These are phyloP conservation scores for Acidiella bohemica DNA, from an alignment of 495 filamentous ascomycete species.

Conservation along the genomic window DNA sequence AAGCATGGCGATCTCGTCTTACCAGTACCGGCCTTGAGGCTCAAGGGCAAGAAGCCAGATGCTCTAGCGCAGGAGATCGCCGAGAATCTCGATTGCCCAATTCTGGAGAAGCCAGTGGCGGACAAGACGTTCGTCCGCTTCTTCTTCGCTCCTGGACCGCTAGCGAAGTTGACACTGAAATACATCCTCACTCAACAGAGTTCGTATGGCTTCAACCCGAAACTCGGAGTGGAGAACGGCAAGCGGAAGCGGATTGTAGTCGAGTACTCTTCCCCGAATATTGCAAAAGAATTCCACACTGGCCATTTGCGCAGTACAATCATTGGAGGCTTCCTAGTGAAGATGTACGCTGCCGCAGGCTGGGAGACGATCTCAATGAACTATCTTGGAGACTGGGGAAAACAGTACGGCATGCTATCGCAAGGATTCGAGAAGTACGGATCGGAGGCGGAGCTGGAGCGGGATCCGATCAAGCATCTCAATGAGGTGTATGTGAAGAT, in stretches of 20 bases:
- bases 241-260: slow-evolving; percentile 34
- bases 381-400: slow-evolving; percentile 68
- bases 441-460: slow-evolving; percentile 43
- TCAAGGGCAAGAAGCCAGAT: slow-evolving; percentile 70
- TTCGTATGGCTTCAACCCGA: slow-evolving; percentile 31
- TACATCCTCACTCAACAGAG: slow-evolving; percentile 30
- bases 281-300: slow-evolving; percentile 62
- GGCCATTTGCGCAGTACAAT: slow-evolving; percentile 65
- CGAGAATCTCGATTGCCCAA: slow-evolving; percentile 57
- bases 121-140: slow-evolving; percentile 63
- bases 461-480: slow-evolving; percentile 55
- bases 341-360: slow-evolving; percentile 54
- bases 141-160: slow-evolving; percentile 42
- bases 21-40: slow-evolving; percentile 61
- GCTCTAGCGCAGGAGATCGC: slow-evolving; percentile 59
- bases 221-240: slow-evolving; percentile 24
- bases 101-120: slow-evolving; percentile 52
- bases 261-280: slow-evolving; percentile 68
- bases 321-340: slow-evolving; percentile 58
- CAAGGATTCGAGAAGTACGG: slow-evolving; percentile 54
- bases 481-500: slow-evolving; percentile 59
- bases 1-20: slow-evolving; percentile 84
- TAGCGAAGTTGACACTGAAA: slow-evolving; percentile 33
- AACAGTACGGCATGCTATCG: slow-evolving; percentile 58
- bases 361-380: slow-evolving; percentile 62